Evolutionary conservation across 208 protist species (phyloP).

Genomic region (Acanthamoeba lenticulata): DNA sequence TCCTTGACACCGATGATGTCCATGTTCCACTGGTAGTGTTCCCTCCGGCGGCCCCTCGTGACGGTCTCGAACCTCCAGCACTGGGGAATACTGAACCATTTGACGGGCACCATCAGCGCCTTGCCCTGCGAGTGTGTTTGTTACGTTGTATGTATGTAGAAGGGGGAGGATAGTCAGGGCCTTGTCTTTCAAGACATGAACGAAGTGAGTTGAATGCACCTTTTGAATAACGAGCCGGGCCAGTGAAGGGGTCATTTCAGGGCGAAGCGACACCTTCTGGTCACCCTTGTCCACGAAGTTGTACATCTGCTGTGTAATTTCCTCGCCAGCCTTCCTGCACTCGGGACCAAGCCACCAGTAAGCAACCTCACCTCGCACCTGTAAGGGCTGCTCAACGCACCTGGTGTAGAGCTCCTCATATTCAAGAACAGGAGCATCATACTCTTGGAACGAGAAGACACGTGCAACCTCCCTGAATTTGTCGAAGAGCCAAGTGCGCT

Average conservation of each 20-base stretch:
- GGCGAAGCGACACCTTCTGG: conserved; percentile 92
- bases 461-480: conserved; percentile 90
- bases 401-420: conserved; percentile 75
- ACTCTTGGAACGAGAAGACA: conserved; percentile 95
- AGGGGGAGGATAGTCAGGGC: too few relatives aligned
- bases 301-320: conserved; percentile 97
- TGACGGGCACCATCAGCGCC: conserved; percentile 92
- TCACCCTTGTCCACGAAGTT: conserved; percentile 95
- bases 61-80: conserved; percentile 95
- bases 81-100: conserved; percentile 96
- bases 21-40: conserved; percentile 98
- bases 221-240: conserved; percentile 85
- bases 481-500: conserved; percentile 92
- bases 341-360: not conserved
- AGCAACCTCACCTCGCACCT: too few relatives aligned
- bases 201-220: not conserved
- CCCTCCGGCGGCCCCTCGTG: conserved; percentile 93
- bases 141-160: not conserved
- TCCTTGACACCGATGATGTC: conserved; percentile 94
- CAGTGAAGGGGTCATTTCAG: conserved; percentile 96
- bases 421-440: conserved; percentile 94
- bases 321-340: conserved; percentile 94
- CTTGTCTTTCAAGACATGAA: too few relatives aligned
- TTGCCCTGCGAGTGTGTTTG: conserved; percentile 81
- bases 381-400: not conserved